Evolutionary conservation across 2,329 filamentous ascomycete genomes (phyloP), one percentile per base, ranked within the genome.

Genomic region (Cryoendolithus antarcticus): DNA sequence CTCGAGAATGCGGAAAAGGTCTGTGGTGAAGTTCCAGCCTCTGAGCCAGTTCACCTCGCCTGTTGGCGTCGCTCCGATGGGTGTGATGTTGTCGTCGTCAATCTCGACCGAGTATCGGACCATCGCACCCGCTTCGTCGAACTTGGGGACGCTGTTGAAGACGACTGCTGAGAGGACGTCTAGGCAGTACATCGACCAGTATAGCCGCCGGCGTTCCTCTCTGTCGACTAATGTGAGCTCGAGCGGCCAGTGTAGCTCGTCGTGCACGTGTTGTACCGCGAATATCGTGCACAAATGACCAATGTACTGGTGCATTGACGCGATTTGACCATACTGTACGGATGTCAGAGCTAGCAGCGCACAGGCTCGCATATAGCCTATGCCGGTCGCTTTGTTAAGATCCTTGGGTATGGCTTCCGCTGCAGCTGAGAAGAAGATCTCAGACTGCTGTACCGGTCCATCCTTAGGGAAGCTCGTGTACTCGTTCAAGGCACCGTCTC

Each of bases 21-120:
- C 70, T 1, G 69, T 73, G 6, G 65, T 70, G 41, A 73, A 74
- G 51, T 75, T 75, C 70, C 69, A 75, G 11, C 72, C 72, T 32
- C 63, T 61, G 5, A 75, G 54, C 72, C 72, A 75, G 40, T 58
- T 60, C 13, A 38, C 36, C 7, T 41, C 33, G 8, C 30, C 4
- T 10, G 11, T 19, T 11, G 38, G n/a, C 3, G 35, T 12, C 40
- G 44, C 15, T 28, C 36, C 19, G 11, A 35, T 15, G 29, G 34
- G n/a, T 29, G 41, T 33, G 38, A 41, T 37, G 27, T 41, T 6
- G 24, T 69, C 66, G 44, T 72, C 69, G 34, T 69, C 62, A 5
- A 63, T 38, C 43, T 69, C 69, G 11, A 54, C 63, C 2, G 70
- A 67, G 43, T 72, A 72, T 7, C 52, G 54, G 6, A 73, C 70